Evolutionary conservation across 1,139 yeast species (phyloP).

Genomic region (Eremothecium sinecaudum): DNA sequence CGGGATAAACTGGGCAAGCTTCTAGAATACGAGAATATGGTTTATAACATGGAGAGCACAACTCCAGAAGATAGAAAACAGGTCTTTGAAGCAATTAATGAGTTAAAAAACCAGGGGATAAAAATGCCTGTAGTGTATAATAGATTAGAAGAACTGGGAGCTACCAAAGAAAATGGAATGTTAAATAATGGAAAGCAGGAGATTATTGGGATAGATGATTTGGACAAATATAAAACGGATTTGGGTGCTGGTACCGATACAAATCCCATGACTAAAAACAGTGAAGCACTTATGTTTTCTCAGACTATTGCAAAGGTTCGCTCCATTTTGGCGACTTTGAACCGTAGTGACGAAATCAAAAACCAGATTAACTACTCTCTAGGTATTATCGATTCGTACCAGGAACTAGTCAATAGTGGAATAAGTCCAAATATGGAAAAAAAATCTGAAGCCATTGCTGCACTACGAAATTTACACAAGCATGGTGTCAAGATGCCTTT

Average conservation of each 20-base stretch:
- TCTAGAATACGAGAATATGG: conserved; percentile 1
- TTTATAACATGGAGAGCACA: background rate
- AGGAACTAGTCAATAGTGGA: conserved; percentile 2
- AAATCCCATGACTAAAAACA: background rate
- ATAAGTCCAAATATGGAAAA: conserved; percentile 2
- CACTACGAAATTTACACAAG: conserved; percentile 20
- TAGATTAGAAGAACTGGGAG: conserved; percentile 1
- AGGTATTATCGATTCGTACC: conserved; percentile 2
- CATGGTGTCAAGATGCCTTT: conserved; percentile 29
- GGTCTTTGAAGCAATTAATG: background rate
- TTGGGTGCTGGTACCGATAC: background rate
- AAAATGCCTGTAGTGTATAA: conserved; percentile 7
- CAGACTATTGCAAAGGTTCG: conserved; percentile 4
- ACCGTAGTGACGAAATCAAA: conserved; percentile 1
- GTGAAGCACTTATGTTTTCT: background rate
- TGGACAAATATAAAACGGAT: background rate
- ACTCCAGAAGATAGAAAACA: background rate
- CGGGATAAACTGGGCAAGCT: background rate
- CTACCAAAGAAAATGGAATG: background rate
- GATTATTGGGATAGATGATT: conserved; percentile 1
- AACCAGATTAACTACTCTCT: background rate
- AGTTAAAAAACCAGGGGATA: conserved; percentile 7
- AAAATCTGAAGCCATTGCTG: conserved; percentile 8
- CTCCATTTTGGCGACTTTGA: conserved; percentile 1
- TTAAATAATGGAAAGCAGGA: background rate